Percentiles rank a stretch among this genome's conserved stretches.
These are phyloP conservation scores for Dictyostelium intermedium DNA, from an alignment of 78 protist genomes.

Conservation along the genomic window DNA sequence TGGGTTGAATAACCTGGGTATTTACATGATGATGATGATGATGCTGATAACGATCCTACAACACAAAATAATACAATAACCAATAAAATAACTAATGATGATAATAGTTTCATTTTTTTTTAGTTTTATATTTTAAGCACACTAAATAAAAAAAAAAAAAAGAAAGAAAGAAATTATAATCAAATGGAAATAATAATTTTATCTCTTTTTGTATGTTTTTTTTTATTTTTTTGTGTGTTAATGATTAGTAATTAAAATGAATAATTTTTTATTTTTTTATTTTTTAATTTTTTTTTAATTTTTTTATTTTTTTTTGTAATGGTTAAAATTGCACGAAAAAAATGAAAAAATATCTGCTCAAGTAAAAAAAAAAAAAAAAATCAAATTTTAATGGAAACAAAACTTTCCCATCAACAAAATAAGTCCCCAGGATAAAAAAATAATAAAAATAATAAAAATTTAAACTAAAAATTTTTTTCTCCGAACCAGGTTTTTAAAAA, in stretches of 20 bases:
- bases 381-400: not conserved
- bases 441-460: not conserved
- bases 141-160: not conserved
- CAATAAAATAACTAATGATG: not conserved
- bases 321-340: too few relatives aligned
- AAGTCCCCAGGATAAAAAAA: not conserved
- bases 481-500: not conserved
- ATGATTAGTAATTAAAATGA: not conserved
- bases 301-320: too few relatives aligned
- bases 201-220: too few relatives aligned
- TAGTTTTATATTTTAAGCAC: not conserved
- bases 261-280: too few relatives aligned
- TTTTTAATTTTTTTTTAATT: too few relatives aligned
- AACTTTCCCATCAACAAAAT: not conserved
- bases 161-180: too few relatives aligned
- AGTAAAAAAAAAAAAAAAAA: too few relatives aligned
- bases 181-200: not conserved
- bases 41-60: not conserved
- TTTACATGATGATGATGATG: not conserved
- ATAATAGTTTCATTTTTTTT: not conserved
- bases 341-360: not conserved
- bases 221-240: not conserved
- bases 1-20: slow-evolving; percentile 18
- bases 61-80: not conserved
- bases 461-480: not conserved